Evolutionary conservation across 371 early-diverging fungal genomes (phyloP), one percentile per base, ranked within the genome.

Genomic region (Rhizomucor pusillus): DNA sequence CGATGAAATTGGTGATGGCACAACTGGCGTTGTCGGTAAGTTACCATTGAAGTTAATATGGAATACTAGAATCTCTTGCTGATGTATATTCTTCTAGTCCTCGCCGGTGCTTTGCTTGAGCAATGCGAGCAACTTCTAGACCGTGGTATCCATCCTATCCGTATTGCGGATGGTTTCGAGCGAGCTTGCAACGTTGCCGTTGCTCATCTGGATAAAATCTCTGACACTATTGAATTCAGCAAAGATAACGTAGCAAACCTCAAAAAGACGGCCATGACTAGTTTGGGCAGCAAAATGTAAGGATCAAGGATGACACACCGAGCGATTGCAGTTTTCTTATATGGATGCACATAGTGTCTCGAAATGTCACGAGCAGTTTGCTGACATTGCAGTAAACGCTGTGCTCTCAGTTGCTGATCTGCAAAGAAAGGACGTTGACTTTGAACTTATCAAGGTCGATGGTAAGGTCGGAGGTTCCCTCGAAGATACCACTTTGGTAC

Each of bases 1-100:
- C 80, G 97, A 99, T 66, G 99, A 99, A 80, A 97, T 99, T 72
- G 99, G 99, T 56, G 99, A 99, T 78, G 99, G 99, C 53, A 99
- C 99, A 33, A 99, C 99, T 14, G 95, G 99, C 69, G 98, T 99
- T 57, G 99, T 99, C 66, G 89, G 92, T 91, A 79, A 56, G 79
- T 77, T 52, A 41, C 45, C 4, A 22, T 33, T 2, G 14, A 22
- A 54, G 13, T 33, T 2, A 43, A 34, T 29, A 4, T 12, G 41
- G 20, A 33, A 10, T 16, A 46, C n/a, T 43, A 11, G 16, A n/a
- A 16, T 19, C 23, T 20, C 48, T 16, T 54, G 13, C 48, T 37
- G 11, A 14, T 59, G 24, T 48, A 5, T 49, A 11, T 63, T 20
- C 34, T 5, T 23, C 14, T 29, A 92, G 98, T 99, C 6, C 85